Evolutionary conservation across 2,329 filamentous ascomycete genomes (phyloP).

Genomic region (Claviceps monticola): DNA sequence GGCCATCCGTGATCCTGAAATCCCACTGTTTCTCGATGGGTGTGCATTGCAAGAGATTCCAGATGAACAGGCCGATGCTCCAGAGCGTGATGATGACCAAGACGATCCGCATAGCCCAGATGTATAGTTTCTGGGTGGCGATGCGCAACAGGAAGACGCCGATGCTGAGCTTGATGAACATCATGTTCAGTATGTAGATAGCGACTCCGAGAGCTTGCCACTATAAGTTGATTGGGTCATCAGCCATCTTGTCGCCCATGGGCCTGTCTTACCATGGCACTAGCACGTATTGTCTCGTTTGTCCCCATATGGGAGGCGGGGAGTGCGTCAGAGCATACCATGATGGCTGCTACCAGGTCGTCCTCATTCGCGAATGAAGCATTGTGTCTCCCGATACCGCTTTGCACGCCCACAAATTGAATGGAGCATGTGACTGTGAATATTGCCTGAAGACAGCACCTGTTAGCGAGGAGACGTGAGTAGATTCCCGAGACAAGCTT

Average conservation of each 20-base stretch:
- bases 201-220: constrained; percentile 38
- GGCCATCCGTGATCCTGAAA: constrained; percentile 28
- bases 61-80: constrained; percentile 35
- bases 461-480: constrained; percentile 2
- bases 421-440: constrained; percentile 35
- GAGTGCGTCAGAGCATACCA: constrained; percentile 18
- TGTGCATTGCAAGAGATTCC: constrained; percentile 37
- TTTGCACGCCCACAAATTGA: constrained; percentile 27
- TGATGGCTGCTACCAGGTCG: constrained; percentile 30
- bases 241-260: background rate
- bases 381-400: constrained; percentile 35
- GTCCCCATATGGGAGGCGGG: too few species aligned
- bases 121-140: constrained; percentile 31
- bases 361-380: constrained; percentile 24
- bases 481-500: background rate
- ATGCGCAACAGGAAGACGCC: constrained; percentile 37
- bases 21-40: constrained; percentile 40
- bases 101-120: constrained; percentile 31
- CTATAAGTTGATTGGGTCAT: constrained; percentile 12
- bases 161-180: constrained; percentile 43
- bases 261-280: background rate
- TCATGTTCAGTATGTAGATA: constrained; percentile 38
- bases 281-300: background rate
- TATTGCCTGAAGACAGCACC: constrained; percentile 19
- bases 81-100: constrained; percentile 32